Evolutionary conservation across 768 basidiomycete genomes (phyloP), one percentile per base, ranked within the genome.

Genomic region (Phylloporus arenicola): DNA sequence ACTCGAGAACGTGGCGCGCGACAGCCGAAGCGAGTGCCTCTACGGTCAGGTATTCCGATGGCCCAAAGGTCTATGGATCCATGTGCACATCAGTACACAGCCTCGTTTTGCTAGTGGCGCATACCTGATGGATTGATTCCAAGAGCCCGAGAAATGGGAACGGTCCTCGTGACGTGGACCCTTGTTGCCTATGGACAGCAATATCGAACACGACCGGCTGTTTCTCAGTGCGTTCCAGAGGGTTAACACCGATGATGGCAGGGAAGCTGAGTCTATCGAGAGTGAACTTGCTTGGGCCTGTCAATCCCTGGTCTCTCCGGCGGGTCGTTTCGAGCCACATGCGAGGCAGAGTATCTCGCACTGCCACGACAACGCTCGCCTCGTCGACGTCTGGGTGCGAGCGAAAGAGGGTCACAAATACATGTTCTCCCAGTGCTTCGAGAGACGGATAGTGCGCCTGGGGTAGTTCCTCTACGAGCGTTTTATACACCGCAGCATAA

Each of bases 21-120:
- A 83, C 71, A 16, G 68, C 69, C 6, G 84, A 80, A 4, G 78
- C 75, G n/a, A 91, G 68, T 1, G 86, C 79, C 62, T 92, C 88
- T 37, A 91, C 68, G 0, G 88, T 91, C 20, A 78, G 65, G 60
- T 74, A 87, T 0, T 72, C 67, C 0, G 84, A 77, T 0, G 60
- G 48, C 16, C 66, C 60, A 4, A 83, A 72, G 50, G 64, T 73
- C 84, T 88, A 53, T 7, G 5, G 6, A 29, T 38, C 20, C 35
- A 22, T 30, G 22, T 14, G 25, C 22, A 43, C 9, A 42, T 47
- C n/a, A 49, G 47, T n/a, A 10, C 11, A 7, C 40, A 33, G n/a
- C 34, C 6, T 35, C 7, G 6, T 27, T 33, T 40, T 24, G n/a
- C 3, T 12, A 10, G n/a, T 0, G 3, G 17, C 4, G 8, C 40